Evolutionary conservation across 163 green algal genomes (phyloP).

Genomic region (Scenedesmus sp.): DNA sequence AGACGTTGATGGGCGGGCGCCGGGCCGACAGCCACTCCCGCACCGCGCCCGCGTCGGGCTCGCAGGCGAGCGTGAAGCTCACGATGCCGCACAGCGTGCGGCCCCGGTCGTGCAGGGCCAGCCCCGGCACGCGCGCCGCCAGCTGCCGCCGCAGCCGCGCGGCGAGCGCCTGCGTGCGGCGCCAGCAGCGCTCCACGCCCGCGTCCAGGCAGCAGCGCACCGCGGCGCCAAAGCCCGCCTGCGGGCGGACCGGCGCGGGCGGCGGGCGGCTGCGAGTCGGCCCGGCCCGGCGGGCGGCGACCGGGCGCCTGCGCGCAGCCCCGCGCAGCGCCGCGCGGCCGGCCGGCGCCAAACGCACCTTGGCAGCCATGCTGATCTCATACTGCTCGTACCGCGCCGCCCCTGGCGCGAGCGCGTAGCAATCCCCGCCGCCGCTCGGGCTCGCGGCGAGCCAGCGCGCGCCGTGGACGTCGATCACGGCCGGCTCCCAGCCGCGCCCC

Average conservation of each 20-base stretch:
- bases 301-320: too few species aligned
- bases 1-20: constrained; percentile 44
- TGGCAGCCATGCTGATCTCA: constrained; percentile 73
- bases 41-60: constrained; percentile 10
- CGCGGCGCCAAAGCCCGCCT: constrained; percentile 72
- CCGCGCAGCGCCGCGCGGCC: too few species aligned
- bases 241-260: too few species aligned
- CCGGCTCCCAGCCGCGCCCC: constrained; percentile 54
- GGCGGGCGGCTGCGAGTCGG: too few species aligned
- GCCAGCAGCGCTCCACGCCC: constrained; percentile 59
- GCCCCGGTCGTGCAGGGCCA: constrained; percentile 61
- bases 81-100: constrained; percentile 75
- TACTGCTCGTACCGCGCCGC: constrained; percentile 75
- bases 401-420: constrained; percentile 27
- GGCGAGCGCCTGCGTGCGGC: constrained; percentile 58
- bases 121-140: constrained; percentile 22
- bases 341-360: too few species aligned
- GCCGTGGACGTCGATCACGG: constrained; percentile 57
- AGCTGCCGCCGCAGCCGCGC: constrained; percentile 51
- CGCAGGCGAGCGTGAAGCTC: constrained; percentile 63
- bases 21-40: constrained; percentile 16
- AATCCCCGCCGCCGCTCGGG: neutral
- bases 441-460: constrained; percentile 32
- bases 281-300: too few species aligned
- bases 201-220: constrained; percentile 61